Percentiles rank a stretch among this genome's conserved stretches.
Evolutionary conservation across 192 early-diverging fungal species (phyloP).

Genomic region (Podila horticola): DNA sequence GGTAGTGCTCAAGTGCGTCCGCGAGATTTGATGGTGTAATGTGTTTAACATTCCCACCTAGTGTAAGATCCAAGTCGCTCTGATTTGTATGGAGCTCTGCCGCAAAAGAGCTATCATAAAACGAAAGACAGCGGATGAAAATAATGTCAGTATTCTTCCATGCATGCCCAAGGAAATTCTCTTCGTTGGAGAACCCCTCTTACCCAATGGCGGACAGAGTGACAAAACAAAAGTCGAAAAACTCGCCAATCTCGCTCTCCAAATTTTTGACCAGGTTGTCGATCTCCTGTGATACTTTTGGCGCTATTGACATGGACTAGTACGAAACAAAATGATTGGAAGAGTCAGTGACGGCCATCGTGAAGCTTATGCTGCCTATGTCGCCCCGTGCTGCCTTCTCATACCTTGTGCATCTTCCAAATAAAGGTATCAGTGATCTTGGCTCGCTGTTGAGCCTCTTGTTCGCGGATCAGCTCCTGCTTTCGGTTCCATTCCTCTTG

Average conservation of each 20-base stretch:
- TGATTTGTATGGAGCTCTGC: constrained; percentile 18
- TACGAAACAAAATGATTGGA: background rate
- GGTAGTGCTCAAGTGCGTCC: constrained; percentile 15
- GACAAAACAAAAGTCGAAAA: constrained; percentile 40
- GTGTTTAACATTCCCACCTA: constrained; percentile 31
- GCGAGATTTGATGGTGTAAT: constrained; percentile 10
- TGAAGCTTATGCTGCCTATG: background rate
- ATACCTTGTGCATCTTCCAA: constrained; percentile 45
- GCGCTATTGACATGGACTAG: constrained; percentile 11
- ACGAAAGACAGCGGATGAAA: background rate
- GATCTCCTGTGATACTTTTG: background rate
- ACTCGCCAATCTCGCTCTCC: constrained; percentile 40
- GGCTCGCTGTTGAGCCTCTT: constrained; percentile 9
- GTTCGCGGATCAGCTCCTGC: constrained; percentile 29
- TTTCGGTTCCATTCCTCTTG: constrained; percentile 43
- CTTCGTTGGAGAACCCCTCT: background rate
- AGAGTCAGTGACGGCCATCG: background rate
- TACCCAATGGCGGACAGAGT: constrained; percentile 26
- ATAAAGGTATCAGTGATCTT: constrained; percentile 33
- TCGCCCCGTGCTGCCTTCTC: too few relatives aligned
- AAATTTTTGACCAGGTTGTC: constrained; percentile 21
- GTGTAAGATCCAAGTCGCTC: constrained; percentile 32
- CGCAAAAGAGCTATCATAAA: constrained; percentile 19
- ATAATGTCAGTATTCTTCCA: background rate
- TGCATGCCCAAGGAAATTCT: background rate